Percentiles rank a stretch among this genome's conserved stretches.
These are phyloP conservation scores for Aspergillus fumigatus DNA, from an alignment of 2,329 filamentous ascomycete genomes.

Conservation along the genomic window DNA sequence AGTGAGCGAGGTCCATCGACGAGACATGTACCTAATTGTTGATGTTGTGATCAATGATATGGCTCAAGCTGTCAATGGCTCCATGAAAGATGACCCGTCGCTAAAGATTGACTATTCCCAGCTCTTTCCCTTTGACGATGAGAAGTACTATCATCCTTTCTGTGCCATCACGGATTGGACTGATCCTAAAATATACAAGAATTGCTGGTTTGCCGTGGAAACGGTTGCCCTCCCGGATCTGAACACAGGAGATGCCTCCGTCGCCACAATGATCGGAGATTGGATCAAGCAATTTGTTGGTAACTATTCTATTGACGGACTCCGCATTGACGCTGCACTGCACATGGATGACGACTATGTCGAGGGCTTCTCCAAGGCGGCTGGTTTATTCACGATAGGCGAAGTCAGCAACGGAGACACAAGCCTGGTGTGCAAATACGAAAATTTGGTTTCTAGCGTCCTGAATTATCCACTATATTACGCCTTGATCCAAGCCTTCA, in stretches of 20 bases:
- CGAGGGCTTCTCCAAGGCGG: slow-evolving; percentile 28
- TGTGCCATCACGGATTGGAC: slow-evolving; percentile 15
- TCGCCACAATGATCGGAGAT: slow-evolving; percentile 34
- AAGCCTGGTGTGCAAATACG: slow-evolving; percentile 37
- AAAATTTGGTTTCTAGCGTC: slow-evolving; percentile 40
- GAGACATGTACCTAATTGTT: slow-evolving; percentile 48
- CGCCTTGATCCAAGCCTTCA: slow-evolving; percentile 30
- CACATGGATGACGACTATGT: slow-evolving; percentile 43
- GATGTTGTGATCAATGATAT: slow-evolving; percentile 43
- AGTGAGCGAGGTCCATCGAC: slow-evolving; percentile 38
- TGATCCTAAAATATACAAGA: slow-evolving; percentile 25
- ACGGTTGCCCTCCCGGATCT: slow-evolving; percentile 47
- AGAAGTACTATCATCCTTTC: slow-evolving; percentile 16
- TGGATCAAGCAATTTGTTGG: slow-evolving; percentile 39
- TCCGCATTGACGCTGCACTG: slow-evolving; percentile 48
- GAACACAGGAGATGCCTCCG: slow-evolving; percentile 39
- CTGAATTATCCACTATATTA: slow-evolving; percentile 43
- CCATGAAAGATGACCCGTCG: not conserved
- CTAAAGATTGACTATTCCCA: slow-evolving; percentile 13
- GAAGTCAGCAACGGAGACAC: slow-evolving; percentile 39
- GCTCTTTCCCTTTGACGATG: slow-evolving; percentile 18
- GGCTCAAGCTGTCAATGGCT: slow-evolving; percentile 13
- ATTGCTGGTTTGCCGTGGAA: slow-evolving; percentile 36
- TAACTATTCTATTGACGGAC: slow-evolving; percentile 46
- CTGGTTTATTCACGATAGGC: slow-evolving; percentile 42